Conservation (phyloP, 1,139 yeast genomes). For the Kurtzmaniella natalensis region DNA sequence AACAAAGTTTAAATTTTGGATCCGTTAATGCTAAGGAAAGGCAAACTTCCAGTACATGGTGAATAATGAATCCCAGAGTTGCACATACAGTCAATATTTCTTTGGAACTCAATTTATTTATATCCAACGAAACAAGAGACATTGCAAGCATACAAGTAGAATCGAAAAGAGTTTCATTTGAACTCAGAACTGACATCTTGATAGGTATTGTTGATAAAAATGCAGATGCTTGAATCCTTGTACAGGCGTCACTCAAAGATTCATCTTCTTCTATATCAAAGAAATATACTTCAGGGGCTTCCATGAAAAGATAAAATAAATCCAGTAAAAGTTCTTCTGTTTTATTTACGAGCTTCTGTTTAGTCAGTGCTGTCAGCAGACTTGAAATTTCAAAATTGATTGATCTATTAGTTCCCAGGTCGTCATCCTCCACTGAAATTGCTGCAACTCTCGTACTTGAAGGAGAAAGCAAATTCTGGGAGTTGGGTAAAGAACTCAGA, state of each 20-base stretch:
- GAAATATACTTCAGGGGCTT: conserved; percentile 34
- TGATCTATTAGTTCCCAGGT: not conserved
- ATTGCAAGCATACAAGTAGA: conserved; percentile 34
- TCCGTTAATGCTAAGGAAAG: conserved; percentile 31
- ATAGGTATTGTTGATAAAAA: conserved; percentile 29
- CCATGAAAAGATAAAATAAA: conserved; percentile 30
- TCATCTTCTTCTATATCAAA: conserved; percentile 20
- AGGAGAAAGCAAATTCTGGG: conserved; percentile 6
- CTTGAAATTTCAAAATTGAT: conserved; percentile 1
- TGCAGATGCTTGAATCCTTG: conserved; percentile 19
- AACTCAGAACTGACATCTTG: conserved; percentile 27
- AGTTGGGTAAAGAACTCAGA: not conserved
- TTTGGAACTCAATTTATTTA: not conserved
- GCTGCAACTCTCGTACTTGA: not conserved
- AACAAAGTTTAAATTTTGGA: conserved; percentile 35
- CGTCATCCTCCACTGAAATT: conserved; percentile 1
- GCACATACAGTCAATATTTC: conserved; percentile 2
- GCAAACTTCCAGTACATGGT: conserved; percentile 35
- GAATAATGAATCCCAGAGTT: conserved; percentile 29
- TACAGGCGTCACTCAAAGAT: conserved; percentile 9
- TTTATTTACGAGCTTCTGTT: conserved; percentile 11
- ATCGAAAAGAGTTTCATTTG: conserved; percentile 24
- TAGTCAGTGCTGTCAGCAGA: not conserved
- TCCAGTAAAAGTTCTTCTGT: conserved; percentile 35
- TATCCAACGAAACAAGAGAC: conserved; percentile 20